Evolutionary conservation across 345 rosid species (phyloP).

Genomic region (Euphorbia tirucalli): DNA sequence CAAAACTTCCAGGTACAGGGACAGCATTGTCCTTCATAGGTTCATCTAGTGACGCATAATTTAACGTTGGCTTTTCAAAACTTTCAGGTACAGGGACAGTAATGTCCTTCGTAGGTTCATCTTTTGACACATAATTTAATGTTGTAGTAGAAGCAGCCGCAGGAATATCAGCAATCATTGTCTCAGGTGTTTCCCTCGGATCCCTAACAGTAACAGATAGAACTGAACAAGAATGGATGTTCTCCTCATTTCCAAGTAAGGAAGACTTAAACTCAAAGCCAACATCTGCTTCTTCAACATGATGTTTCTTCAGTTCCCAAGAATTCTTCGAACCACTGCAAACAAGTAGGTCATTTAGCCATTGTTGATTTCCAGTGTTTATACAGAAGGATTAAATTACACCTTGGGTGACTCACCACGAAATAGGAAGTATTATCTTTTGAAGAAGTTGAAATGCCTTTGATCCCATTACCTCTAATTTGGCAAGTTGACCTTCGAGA

Average conservation of each 20-base stretch:
- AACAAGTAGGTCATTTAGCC: slow-evolving; percentile 20
- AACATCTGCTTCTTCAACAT: slow-evolving; percentile 28
- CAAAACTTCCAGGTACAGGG: too few relatives aligned
- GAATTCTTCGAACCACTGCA: slow-evolving; percentile 41
- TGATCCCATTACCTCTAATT: slow-evolving; percentile 69
- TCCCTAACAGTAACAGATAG: slow-evolving; percentile 50
- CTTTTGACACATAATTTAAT: slow-evolving; percentile 17
- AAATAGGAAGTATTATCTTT: slow-evolving; percentile 44
- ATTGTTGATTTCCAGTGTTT: slow-evolving; percentile 11
- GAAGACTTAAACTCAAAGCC: slow-evolving; percentile 17
- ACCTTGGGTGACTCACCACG: slow-evolving; percentile 46
- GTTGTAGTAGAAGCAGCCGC: slow-evolving; percentile 22
- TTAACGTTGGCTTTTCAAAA: slow-evolving; percentile 29
- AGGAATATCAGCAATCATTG: slow-evolving; percentile 27
- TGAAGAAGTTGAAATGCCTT: slow-evolving; percentile 68
- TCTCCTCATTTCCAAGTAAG: slow-evolving; percentile 37
- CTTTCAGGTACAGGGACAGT: slow-evolving; percentile 15
- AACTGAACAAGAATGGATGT: slow-evolving; percentile 36
- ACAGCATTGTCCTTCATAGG: too few relatives aligned
- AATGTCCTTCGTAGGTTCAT: slow-evolving; percentile 27
- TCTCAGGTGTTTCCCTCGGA: slow-evolving; percentile 47
- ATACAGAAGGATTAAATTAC: slow-evolving; percentile 1
- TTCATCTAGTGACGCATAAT: too few relatives aligned
- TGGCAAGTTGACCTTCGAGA: slow-evolving; percentile 77
- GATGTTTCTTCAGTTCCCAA: slow-evolving; percentile 39